These are phyloP conservation scores for Cardamine occulta DNA, from an alignment of 345 rosid genomes.

Conservation along the genomic window DNA sequence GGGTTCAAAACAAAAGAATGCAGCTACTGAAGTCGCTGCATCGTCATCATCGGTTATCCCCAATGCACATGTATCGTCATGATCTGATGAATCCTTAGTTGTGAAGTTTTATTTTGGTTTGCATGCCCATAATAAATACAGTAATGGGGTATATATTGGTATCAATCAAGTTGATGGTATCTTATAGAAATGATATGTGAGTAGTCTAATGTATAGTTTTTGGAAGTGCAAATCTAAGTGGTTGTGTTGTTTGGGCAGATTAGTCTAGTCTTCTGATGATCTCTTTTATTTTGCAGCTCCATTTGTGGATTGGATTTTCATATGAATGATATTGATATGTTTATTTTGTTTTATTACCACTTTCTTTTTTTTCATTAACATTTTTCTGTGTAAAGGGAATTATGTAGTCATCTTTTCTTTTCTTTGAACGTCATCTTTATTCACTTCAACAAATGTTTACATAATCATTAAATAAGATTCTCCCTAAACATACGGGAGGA, in stretches of 20 bases:
- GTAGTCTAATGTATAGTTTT: conserved; percentile 26
- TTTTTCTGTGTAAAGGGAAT: not conserved
- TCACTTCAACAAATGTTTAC: too few species aligned
- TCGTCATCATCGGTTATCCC: conserved; percentile 54
- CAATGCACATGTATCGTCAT: conserved; percentile 38
- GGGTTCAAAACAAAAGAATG: conserved; percentile 55
- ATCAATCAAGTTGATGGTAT: conserved; percentile 15
- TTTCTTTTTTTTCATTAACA: not conserved
- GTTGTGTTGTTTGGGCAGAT: conserved; percentile 22
- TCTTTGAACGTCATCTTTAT: too few species aligned
- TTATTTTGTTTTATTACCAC: conserved; percentile 7
- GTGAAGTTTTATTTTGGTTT: conserved; percentile 13
- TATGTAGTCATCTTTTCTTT: not conserved
- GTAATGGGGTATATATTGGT: conserved; percentile 14
- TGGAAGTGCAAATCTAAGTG: conserved; percentile 30
- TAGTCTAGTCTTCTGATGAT: conserved; percentile 16
- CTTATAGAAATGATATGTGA: conserved; percentile 11
- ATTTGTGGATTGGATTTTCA: conserved; percentile 16
- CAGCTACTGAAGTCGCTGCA: conserved; percentile 34
- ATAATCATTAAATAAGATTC: too few species aligned
- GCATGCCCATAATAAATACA: conserved; percentile 39
- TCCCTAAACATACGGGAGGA: too few species aligned
- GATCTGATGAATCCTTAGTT: conserved; percentile 29
- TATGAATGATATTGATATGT: conserved; percentile 36
- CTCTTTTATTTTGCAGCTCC: conserved; percentile 28